These are phyloP conservation scores for Venturia carpophila DNA, from an alignment of 2,329 filamentous ascomycete species.

Conservation along the genomic window DNA sequence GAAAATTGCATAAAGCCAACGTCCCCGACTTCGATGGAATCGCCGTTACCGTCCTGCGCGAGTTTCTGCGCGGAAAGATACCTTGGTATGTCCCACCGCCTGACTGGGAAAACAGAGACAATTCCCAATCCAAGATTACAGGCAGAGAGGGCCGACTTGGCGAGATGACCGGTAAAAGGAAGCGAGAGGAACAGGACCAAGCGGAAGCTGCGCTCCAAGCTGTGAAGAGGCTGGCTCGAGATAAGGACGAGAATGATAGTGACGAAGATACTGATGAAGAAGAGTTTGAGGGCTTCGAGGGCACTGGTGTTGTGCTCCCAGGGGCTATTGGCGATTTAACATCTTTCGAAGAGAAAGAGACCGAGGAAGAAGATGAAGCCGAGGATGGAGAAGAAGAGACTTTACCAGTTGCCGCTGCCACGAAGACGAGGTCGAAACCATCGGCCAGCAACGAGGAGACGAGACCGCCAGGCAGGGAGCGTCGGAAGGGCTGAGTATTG, in stretches of 20 bases:
- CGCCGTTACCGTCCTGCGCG: slow-evolving; percentile 93
- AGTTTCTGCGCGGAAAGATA: slow-evolving; percentile 90
- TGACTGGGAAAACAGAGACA: slow-evolving; percentile 47
- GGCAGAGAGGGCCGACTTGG: slow-evolving; percentile 72
- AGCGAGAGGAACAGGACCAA: slow-evolving; percentile 39
- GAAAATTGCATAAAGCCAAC: slow-evolving; percentile 80
- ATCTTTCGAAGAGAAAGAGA: slow-evolving; percentile 22
- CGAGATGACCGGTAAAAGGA: slow-evolving; percentile 68
- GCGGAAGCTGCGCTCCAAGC: slow-evolving; percentile 19
- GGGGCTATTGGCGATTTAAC: slow-evolving; percentile 21
- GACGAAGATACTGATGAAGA: slow-evolving; percentile 25
- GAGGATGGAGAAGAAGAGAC: slow-evolving; percentile 9
- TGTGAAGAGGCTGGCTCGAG: slow-evolving; percentile 40
- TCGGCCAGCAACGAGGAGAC: neutral
- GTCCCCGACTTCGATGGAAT: slow-evolving; percentile 92
- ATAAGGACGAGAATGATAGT: slow-evolving; percentile 29
- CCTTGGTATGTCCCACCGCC: slow-evolving; percentile 92
- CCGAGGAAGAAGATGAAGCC: slow-evolving; percentile 22
- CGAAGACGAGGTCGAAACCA: neutral
- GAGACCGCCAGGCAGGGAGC: neutral
- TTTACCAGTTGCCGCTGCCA: neutral
- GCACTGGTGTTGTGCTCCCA: slow-evolving; percentile 23
- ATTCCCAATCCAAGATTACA: slow-evolving; percentile 49
- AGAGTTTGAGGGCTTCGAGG: slow-evolving; percentile 31
- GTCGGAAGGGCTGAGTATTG: neutral